These are phyloP conservation scores for Kodamaea fungicola DNA, from an alignment of 1,139 yeast species.

Conservation along the genomic window DNA sequence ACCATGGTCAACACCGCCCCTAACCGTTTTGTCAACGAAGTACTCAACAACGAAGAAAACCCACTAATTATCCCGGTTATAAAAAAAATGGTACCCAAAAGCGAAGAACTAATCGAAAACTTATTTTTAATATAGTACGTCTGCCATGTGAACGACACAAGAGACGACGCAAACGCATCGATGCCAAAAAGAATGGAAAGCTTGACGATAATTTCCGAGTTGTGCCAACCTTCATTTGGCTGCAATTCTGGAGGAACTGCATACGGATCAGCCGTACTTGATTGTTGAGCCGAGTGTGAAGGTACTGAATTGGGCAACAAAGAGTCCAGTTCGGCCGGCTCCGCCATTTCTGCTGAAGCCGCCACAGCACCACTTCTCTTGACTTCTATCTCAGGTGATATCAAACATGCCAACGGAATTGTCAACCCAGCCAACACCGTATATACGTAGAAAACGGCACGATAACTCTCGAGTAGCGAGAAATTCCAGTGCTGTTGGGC, in stretches of 20 bases:
- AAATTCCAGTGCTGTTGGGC: conserved; percentile 16
- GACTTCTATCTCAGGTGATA: conserved; percentile 20
- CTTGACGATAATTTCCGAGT: conserved; percentile 24
- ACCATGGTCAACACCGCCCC: conserved; percentile 48
- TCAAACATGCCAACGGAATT: conserved; percentile 15
- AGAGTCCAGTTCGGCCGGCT: background rate
- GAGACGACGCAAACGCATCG: conserved; percentile 44
- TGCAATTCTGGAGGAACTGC: background rate
- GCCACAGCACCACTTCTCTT: background rate
- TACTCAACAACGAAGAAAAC: conserved; percentile 38
- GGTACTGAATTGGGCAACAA: no score
- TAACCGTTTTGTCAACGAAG: conserved; percentile 38
- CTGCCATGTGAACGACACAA: conserved; percentile 44
- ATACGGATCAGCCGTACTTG: background rate
- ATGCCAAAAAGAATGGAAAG: conserved; percentile 37
- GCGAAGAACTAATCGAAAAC: conserved; percentile 30
- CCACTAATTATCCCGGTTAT: conserved; percentile 38
- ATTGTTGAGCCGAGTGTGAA: background rate
- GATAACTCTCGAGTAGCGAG: conserved; percentile 25
- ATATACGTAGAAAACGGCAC: conserved; percentile 25
- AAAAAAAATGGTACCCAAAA: conserved; percentile 39
- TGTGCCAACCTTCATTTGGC: conserved; percentile 8
- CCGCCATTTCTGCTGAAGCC: background rate
- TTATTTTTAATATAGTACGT: conserved; percentile 38
- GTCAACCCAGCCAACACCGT: conserved; percentile 19